phyloP scores from a whole-genome alignment of 129 eudicot genomes.

The Helianthus tuberosus region DNA sequence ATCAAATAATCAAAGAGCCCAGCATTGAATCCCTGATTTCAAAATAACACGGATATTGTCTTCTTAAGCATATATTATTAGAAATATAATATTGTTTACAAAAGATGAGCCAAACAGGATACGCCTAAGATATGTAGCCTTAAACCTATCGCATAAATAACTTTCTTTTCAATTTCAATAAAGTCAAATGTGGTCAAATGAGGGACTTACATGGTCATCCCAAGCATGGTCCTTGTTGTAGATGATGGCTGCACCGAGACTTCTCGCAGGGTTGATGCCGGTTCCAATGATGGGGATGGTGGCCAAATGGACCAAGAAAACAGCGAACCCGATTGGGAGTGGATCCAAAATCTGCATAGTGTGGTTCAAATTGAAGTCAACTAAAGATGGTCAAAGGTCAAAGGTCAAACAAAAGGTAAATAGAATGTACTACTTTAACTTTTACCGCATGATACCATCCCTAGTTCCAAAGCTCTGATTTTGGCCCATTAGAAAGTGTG shows the following conservation, averaged over 20 bases:
- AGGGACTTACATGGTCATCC: conserved; percentile 75
- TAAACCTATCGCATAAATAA: too few relatives aligned
- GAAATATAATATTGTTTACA: too few relatives aligned
- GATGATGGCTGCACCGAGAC: conserved; percentile 92
- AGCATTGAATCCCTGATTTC: conserved; percentile 84
- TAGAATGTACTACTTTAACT: conserved; percentile 23
- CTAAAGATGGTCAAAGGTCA: conserved; percentile 17
- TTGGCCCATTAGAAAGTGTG: conserved; percentile 13
- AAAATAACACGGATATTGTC: neutral
- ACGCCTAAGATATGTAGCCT: too few relatives aligned
- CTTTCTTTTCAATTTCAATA: too few relatives aligned
- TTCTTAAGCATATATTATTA: too few relatives aligned
- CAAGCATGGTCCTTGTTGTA: conserved; percentile 82
- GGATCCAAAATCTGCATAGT: conserved; percentile 81
- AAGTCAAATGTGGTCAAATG: neutral
- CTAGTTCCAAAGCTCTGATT: conserved; percentile 26
- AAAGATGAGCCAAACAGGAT: too few relatives aligned
- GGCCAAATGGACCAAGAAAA: conserved; percentile 89
- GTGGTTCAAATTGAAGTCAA: conserved; percentile 1
- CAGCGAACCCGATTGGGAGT: conserved; percentile 88
- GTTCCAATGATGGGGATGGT: conserved; percentile 94
- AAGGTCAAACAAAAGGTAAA: conserved; percentile 29
- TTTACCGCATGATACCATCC: conserved; percentile 29
- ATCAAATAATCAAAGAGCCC: conserved; percentile 94
- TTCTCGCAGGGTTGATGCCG: conserved; percentile 90